A percentile compares a stretch with the other conserved stretches of the same genome.
Conservation (phyloP, 352 stramenopile species). For the Phytophthora pistaciae region DNA sequence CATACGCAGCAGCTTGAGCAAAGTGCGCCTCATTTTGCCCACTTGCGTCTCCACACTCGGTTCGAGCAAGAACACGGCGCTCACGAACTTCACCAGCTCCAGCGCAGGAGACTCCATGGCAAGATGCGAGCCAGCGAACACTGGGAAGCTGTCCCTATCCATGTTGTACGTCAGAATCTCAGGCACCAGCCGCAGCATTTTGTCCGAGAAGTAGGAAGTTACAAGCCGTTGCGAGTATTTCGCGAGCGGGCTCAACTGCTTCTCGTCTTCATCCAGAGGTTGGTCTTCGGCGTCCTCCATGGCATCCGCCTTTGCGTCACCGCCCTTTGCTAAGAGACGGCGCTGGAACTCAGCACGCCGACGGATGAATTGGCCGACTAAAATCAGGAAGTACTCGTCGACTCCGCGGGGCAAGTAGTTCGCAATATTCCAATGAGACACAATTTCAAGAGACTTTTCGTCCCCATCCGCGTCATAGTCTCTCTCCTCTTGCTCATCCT, state of each 20-base stretch:
- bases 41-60: conserved; percentile 91
- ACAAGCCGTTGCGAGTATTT: conserved; percentile 83
- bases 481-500: conserved; percentile 36
- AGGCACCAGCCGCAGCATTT: conserved; percentile 78
- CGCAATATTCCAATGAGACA: conserved; percentile 92
- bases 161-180: conserved; percentile 83
- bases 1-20: conserved; percentile 86
- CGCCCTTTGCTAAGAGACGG: conserved; percentile 17
- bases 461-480: conserved; percentile 38
- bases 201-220: conserved; percentile 78
- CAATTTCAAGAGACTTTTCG: conserved; percentile 61
- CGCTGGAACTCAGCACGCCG: conserved; percentile 70
- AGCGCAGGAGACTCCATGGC: conserved; percentile 89
- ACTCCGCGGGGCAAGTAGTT: conserved; percentile 87
- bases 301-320: conserved; percentile 21
- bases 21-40: conserved; percentile 90
- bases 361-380: conserved; percentile 92
- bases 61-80: conserved; percentile 95
- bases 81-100: conserved; percentile 98
- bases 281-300: conserved; percentile 36
- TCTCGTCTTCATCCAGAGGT: conserved; percentile 60
- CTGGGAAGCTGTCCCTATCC: conserved; percentile 75
- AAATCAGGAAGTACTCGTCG: conserved; percentile 88
- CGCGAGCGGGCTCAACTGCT: conserved; percentile 56
- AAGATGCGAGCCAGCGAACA: conserved; percentile 89